Evolutionary conservation across 139 green algal species (phyloP).

Genomic region (Chlorella sp.): DNA sequence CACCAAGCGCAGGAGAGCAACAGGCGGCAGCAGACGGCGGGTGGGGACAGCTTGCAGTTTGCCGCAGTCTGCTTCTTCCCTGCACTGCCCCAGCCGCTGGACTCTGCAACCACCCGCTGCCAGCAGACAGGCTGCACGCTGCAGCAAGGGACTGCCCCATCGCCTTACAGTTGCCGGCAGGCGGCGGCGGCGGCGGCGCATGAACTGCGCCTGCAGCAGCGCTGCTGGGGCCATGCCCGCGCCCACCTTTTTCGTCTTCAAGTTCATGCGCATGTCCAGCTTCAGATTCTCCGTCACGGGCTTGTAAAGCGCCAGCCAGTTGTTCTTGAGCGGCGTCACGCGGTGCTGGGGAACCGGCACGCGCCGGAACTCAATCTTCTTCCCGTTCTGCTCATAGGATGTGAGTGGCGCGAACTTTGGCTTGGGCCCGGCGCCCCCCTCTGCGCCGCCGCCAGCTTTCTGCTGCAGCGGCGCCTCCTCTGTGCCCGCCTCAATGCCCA

Average conservation of each 20-base stretch:
- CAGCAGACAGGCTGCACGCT: background rate
- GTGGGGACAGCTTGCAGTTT: too few relatives aligned
- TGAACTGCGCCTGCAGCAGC: background rate
- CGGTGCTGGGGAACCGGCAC: conserved; percentile 92
- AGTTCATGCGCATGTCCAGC: conserved; percentile 99
- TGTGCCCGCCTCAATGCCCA: conserved; percentile 40
- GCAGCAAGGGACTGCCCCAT: background rate
- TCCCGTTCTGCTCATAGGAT: conserved; percentile 68
- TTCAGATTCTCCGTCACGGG: conserved; percentile 98
- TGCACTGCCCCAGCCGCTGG: too few relatives aligned
- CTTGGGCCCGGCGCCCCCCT: conserved; percentile 33
- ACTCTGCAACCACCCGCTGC: background rate
- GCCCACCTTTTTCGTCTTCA: conserved; percentile 92
- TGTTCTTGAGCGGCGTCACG: conserved; percentile 96
- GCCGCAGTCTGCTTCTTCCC: too few relatives aligned
- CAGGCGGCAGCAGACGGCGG: too few relatives aligned
- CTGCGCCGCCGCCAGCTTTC: background rate
- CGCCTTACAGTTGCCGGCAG: background rate
- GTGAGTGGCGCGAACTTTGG: conserved; percentile 75
- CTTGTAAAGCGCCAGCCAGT: conserved; percentile 96
- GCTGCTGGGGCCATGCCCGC: background rate
- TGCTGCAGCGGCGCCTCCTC: conserved; percentile 11
- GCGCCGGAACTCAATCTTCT: conserved; percentile 80
- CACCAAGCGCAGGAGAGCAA: background rate
- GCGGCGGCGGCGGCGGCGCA: background rate